These are phyloP conservation scores for Chlorella ohadii DNA, from an alignment of 139 green algal genomes.

Conservation along the genomic window DNA sequence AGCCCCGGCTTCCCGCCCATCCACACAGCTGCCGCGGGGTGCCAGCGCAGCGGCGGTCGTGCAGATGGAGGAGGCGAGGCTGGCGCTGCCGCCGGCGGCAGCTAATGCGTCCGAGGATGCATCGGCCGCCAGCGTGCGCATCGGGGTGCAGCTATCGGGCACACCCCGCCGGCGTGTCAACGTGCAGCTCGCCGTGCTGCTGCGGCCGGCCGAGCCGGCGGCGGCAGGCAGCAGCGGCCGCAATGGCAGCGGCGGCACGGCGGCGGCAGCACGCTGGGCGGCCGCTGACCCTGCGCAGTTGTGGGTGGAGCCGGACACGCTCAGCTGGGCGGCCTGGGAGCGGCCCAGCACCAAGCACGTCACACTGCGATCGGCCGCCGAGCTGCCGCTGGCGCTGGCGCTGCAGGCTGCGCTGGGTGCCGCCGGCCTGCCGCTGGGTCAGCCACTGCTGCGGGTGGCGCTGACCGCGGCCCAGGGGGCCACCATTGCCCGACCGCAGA, in stretches of 20 bases:
- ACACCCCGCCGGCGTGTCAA: background rate
- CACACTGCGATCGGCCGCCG: background rate
- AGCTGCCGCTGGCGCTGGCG: slow-evolving; percentile 8
- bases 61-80: slow-evolving; percentile 7
- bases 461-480: background rate
- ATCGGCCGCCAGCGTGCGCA: background rate
- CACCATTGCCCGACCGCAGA: background rate
- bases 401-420: background rate
- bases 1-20: background rate
- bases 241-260: background rate
- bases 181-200: background rate
- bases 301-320: slow-evolving; percentile 11
- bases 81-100: background rate
- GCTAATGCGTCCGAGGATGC: no score
- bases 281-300: slow-evolving; percentile 6
- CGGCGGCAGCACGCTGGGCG: background rate
- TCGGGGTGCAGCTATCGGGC: background rate
- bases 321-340: slow-evolving; percentile 6
- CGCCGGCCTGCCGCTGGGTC: background rate
- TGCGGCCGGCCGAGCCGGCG: background rate
- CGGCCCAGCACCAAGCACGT: slow-evolving; percentile 5
- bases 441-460: slow-evolving; percentile 7
- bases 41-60: background rate
- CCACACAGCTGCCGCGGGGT: background rate
- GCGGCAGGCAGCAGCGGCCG: background rate